Evolutionary conservation across 139 green algal genomes (phyloP).

Genomic region (Volvox africanus): DNA sequence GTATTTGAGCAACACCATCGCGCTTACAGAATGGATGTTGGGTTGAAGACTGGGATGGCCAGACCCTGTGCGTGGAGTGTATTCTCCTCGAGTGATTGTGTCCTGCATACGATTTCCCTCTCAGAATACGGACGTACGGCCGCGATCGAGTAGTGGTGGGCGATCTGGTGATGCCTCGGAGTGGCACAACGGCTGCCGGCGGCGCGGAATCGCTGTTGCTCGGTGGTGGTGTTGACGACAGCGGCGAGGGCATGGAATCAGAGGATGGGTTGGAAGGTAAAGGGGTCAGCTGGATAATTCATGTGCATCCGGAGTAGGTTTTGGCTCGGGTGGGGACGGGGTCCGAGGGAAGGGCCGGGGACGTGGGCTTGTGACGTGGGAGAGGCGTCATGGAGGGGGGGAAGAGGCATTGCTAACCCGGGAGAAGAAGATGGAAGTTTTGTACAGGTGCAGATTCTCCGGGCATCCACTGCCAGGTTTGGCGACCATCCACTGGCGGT

Average conservation of each 20-base stretch:
- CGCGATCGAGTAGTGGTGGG: slow-evolving; percentile 68
- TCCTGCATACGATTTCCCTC: no score
- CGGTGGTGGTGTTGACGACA: slow-evolving; percentile 25
- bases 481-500: no score
- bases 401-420: neutral
- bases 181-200: neutral
- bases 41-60: no score
- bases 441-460: no score
- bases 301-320: neutral
- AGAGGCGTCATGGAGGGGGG: neutral
- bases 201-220: neutral
- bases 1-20: no score
- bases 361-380: no score
- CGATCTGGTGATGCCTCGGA: slow-evolving; percentile 78
- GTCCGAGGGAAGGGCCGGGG: neutral
- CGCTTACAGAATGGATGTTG: no score
- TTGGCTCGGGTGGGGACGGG: neutral
- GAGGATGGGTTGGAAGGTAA: neutral
- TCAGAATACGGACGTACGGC: slow-evolving; percentile 62
- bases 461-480: no score
- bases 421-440: no score
- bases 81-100: no score
- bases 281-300: neutral
- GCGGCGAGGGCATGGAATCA: slow-evolving; percentile 12
- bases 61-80: no score